phyloP scores from a whole-genome alignment of 2,329 filamentous ascomycete genomes.

The Nigrospora osmanthi region DNA sequence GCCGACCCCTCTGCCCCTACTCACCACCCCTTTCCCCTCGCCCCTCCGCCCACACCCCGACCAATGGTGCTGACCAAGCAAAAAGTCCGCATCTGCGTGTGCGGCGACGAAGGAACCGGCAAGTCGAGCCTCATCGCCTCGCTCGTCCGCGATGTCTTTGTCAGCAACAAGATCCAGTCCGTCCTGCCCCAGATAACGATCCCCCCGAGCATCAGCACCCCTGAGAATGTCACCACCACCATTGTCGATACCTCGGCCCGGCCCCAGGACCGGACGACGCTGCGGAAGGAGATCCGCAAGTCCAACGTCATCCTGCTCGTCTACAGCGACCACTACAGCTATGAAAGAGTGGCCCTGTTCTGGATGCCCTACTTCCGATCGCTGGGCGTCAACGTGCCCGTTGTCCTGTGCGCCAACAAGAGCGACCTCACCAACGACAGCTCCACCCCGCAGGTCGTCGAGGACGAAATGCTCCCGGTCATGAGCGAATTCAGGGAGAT shows the following conservation, averaged over 20 bases:
- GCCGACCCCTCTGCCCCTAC: background rate
- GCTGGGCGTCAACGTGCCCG: conserved; percentile 95
- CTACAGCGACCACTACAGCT: conserved; percentile 98
- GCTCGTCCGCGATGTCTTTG: conserved; percentile 94
- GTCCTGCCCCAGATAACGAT: conserved; percentile 94
- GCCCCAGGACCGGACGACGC: conserved; percentile 81
- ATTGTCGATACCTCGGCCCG: conserved; percentile 96
- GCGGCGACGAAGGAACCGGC: conserved; percentile 91
- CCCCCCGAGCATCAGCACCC: conserved; percentile 83
- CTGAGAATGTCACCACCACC: conserved; percentile 93
- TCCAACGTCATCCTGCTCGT: conserved; percentile 95
- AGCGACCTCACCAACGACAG: conserved; percentile 75
- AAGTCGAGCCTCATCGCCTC: conserved; percentile 92
- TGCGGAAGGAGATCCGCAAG: conserved; percentile 92
- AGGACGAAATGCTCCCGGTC: conserved; percentile 95
- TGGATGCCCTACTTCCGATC: conserved; percentile 99
- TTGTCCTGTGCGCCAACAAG: conserved; percentile 95
- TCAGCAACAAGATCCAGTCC: conserved; percentile 89
- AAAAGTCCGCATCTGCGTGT: conserved; percentile 83
- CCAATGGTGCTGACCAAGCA: conserved; percentile 2
- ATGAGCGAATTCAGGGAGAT: conserved; percentile 99
- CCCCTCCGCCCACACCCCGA: background rate
- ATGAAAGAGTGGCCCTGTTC: conserved; percentile 91
- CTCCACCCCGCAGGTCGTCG: conserved; percentile 74
- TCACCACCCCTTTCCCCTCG: background rate